Evolutionary conservation across 768 basidiomycete genomes (phyloP).

Genomic region (Tricholoma sp.): DNA sequence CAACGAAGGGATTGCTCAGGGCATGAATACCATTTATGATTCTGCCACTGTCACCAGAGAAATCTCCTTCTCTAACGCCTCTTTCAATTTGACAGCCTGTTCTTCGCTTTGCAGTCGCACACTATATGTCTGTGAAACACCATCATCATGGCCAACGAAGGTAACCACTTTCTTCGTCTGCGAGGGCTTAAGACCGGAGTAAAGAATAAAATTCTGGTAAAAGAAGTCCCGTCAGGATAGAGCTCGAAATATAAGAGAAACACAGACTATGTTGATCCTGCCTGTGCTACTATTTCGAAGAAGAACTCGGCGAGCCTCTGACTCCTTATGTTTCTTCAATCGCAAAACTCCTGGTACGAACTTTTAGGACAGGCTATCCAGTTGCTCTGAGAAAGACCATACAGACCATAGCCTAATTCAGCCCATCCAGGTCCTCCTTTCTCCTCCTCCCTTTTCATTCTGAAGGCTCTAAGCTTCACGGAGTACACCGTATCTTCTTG

Average conservation of each 20-base stretch:
- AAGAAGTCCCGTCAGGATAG: conserved; percentile 3
- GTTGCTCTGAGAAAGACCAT: not conserved
- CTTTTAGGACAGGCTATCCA: not conserved
- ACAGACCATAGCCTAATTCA: conserved; percentile 65
- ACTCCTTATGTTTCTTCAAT: conserved; percentile 71
- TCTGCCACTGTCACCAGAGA: conserved; percentile 38
- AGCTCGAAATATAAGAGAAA: not conserved
- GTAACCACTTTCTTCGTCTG: conserved; percentile 48
- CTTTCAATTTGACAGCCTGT: conserved; percentile 52
- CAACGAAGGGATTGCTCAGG: not conserved
- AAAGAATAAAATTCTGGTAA: conserved; percentile 68
- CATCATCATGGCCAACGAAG: conserved; percentile 68
- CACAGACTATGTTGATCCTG: conserved; percentile 64
- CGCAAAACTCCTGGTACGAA: conserved; percentile 51
- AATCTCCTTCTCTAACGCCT: conserved; percentile 59
- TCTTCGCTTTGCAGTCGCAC: conserved; percentile 58
- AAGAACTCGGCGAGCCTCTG: conserved; percentile 51
- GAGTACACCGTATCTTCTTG: conserved; percentile 64
- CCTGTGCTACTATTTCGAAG: conserved; percentile 72
- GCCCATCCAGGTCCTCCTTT: conserved; percentile 46
- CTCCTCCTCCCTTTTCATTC: conserved; percentile 46
- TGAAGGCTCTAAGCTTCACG: conserved; percentile 58
- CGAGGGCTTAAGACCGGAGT: conserved; percentile 51
- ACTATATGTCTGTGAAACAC: conserved; percentile 53
- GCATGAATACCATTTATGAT: not conserved